phyloP scores from a whole-genome alignment of 306 rosid species.

The Prunus salicina region DNA sequence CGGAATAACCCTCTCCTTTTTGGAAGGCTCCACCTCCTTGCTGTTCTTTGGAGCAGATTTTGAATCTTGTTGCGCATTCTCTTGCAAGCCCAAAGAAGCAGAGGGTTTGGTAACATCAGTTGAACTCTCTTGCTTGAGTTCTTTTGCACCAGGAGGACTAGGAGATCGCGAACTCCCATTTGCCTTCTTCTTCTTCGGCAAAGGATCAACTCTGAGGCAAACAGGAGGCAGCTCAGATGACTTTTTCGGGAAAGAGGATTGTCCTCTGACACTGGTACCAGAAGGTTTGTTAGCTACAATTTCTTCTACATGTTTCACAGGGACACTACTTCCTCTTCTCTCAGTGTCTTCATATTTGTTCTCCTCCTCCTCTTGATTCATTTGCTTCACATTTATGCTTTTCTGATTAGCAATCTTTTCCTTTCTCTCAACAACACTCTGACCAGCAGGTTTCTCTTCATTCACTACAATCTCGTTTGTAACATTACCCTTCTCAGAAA shows the following conservation, averaged over 20 bases:
- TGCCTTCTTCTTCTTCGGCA: constrained; percentile 50
- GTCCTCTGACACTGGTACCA: constrained; percentile 1
- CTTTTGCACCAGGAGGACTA: constrained; percentile 47
- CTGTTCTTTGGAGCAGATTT: neutral
- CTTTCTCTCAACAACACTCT: neutral
- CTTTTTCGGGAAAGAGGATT: constrained; percentile 38
- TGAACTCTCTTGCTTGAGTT: neutral
- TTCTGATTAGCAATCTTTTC: constrained; percentile 16
- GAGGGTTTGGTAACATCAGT: constrained; percentile 9
- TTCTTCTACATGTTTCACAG: constrained; percentile 27
- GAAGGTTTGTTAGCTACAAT: constrained; percentile 21
- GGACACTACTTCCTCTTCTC: constrained; percentile 17
- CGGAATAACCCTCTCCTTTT: constrained; percentile 17
- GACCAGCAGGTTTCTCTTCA: constrained; percentile 4
- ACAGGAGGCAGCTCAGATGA: constrained; percentile 65
- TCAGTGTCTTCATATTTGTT: constrained; percentile 16
- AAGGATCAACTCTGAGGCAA: constrained; percentile 79
- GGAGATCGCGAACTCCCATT: constrained; percentile 46
- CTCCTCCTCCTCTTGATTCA: constrained; percentile 28
- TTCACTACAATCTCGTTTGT: neutral
- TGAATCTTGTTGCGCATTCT: constrained; percentile 2
- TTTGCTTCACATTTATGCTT: constrained; percentile 41
- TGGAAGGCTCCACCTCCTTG: constrained; percentile 16
- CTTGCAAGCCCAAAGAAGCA: constrained; percentile 5
- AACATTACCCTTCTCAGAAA: constrained; percentile 2